These are phyloP conservation scores for Aureobasidium sp. DNA, from an alignment of 2,329 filamentous ascomycete species.

Conservation along the genomic window DNA sequence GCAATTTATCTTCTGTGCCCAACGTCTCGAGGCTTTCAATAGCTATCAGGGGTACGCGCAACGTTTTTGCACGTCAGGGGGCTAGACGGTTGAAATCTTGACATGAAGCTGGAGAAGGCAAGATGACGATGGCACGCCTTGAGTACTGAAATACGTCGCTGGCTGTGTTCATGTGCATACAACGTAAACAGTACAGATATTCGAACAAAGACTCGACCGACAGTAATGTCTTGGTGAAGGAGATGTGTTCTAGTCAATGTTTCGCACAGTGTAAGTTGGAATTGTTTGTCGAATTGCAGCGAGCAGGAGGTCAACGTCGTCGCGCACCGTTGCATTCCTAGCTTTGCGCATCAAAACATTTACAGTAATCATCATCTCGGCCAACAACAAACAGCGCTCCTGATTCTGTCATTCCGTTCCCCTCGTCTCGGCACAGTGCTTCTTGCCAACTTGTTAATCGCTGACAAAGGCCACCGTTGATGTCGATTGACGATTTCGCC, in stretches of 20 bases:
- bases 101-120: slow-evolving; percentile 3
- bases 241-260: background rate
- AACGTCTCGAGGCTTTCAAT: background rate
- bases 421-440: slow-evolving; percentile 8
- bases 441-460: slow-evolving; percentile 4
- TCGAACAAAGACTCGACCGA: background rate
- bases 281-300: slow-evolving; percentile 9
- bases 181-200: background rate
- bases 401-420: slow-evolving; percentile 10
- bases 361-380: slow-evolving; percentile 9
- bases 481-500: slow-evolving; percentile 15
- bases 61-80: slow-evolving; percentile 10
- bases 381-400: slow-evolving; percentile 15
- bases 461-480: slow-evolving; percentile 14
- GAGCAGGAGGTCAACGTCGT: slow-evolving; percentile 13
- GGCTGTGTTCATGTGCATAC: background rate
- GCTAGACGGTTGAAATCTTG: slow-evolving; percentile 6
- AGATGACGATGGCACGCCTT: slow-evolving; percentile 9
- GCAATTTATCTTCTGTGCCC: background rate
- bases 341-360: slow-evolving; percentile 13
- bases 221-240: background rate
- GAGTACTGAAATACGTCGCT: background rate
- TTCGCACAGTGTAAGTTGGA: background rate
- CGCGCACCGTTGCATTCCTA: slow-evolving; percentile 16
- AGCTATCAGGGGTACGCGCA: slow-evolving; percentile 4